Percentiles rank a stretch among this genome's conserved stretches.
Evolutionary conservation across 768 basidiomycete genomes (phyloP).

Genomic region (Flagelloscypha sp.): DNA sequence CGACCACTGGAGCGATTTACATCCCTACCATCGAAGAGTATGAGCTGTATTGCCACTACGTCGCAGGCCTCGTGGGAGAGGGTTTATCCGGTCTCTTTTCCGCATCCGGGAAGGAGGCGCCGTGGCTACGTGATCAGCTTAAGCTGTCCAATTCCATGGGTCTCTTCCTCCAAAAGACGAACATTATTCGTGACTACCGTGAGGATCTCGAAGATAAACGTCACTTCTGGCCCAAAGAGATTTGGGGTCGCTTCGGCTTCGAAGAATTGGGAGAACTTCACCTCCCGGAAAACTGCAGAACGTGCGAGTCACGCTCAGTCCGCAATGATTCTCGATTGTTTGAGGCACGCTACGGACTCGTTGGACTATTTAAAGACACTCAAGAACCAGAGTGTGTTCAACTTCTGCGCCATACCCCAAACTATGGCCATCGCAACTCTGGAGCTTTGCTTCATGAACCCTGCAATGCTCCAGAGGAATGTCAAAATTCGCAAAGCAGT

Average conservation of each 20-base stretch:
- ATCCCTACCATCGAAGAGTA: slow-evolving; percentile 77
- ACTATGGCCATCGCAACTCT: slow-evolving; percentile 96
- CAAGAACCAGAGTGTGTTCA: slow-evolving; percentile 89
- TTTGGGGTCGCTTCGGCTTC: slow-evolving; percentile 80
- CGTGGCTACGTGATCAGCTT: slow-evolving; percentile 70
- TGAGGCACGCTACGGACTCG: slow-evolving; percentile 76
- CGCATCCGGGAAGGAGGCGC: slow-evolving; percentile 73
- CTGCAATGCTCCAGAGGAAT: slow-evolving; percentile 73
- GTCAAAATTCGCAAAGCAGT: slow-evolving; percentile 93
- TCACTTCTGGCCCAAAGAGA: slow-evolving; percentile 92
- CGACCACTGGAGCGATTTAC: slow-evolving; percentile 58
- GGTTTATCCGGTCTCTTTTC: slow-evolving; percentile 85
- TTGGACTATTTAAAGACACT: slow-evolving; percentile 85
- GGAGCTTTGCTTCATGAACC: slow-evolving; percentile 89
- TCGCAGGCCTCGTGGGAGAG: slow-evolving; percentile 95
- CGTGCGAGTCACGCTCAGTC: slow-evolving; percentile 76
- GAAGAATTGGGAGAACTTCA: slow-evolving; percentile 62
- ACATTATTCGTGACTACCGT: slow-evolving; percentile 91
- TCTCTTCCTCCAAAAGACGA: slow-evolving; percentile 94
- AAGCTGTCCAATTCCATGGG: slow-evolving; percentile 92
- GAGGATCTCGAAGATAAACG: slow-evolving; percentile 83
- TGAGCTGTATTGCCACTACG: slow-evolving; percentile 97
- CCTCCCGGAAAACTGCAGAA: slow-evolving; percentile 43
- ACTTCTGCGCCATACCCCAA: slow-evolving; percentile 91
- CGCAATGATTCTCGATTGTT: slow-evolving; percentile 83